Evolutionary conservation across 1,284 basidiomycete species (phyloP), one percentile per base, ranked within the genome.

Genomic region (Afroboletus lepidellus): DNA sequence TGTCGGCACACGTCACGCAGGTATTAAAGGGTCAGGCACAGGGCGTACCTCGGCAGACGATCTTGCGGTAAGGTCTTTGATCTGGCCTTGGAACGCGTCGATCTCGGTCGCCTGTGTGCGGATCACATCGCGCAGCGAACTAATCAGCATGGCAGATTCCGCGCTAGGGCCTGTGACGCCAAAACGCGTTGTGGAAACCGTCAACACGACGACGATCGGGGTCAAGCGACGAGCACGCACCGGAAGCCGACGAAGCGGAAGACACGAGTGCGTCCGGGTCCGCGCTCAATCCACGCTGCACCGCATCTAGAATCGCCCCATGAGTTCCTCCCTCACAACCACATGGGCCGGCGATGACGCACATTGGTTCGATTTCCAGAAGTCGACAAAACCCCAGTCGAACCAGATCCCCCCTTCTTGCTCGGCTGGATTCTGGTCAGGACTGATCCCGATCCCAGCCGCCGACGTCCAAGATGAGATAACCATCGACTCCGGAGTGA

Each of bases 301-400:
- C 72, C 8, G 86, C 41, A 16, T 46, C 55, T 46, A 30, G 9
- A 15, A 18, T 21, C 36, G 36, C 5, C 43, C 30, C 50, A 12
- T 37, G 20, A n/a, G 16, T 18, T 23, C n/a, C 18, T 42, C 13
- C 13, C 11, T 37, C 36, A 9, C 9, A 27, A 15, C 23, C n/a
- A 34, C 7, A 32, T 3, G n/a, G 76, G 5, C 7, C 24, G 16
- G 30, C 13, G 24, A 20, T 15, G 33, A 55, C 91, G 66, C 61
- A 95, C 94, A 92, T 63, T 94, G 96, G 66, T 96, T 94, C 48
- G 92, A 93, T 73, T 98, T 98, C 89, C 94, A 95, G 68, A 98
- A 99, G 70, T 99, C 96, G n/a, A 98, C 87, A 72, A 98, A 99
- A 2, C 87, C 82, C 93, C 94, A 98, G 67, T 98, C 94, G 66